These are phyloP conservation scores for Melanopsichium pennsylvanicum DNA, from an alignment of 1,284 basidiomycete genomes.

Conservation along the genomic window DNA sequence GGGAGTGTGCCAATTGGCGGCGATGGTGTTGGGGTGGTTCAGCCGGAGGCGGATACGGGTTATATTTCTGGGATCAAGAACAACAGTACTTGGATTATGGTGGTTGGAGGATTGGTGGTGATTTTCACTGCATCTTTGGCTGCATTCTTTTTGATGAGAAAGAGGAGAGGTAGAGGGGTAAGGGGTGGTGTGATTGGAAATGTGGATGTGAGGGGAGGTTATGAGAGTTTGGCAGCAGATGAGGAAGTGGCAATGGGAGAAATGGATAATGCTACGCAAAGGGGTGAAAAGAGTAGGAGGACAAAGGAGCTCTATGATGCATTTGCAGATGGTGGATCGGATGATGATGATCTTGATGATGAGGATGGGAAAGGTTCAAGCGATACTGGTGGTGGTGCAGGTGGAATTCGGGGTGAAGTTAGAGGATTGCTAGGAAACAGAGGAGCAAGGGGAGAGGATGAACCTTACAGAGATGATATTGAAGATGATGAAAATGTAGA, in stretches of 20 bases:
- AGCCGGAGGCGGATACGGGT: conserved; percentile 74
- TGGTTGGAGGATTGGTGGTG: conserved; percentile 75
- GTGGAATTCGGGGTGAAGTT: conserved; percentile 1
- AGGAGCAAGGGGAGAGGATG: neutral
- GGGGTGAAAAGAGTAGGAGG: conserved; percentile 32
- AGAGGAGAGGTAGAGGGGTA: too few relatives aligned
- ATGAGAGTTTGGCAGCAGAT: conserved; percentile 74
- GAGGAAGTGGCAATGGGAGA: conserved; percentile 71
- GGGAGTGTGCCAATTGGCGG: conserved; percentile 49
- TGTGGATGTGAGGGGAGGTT: conserved; percentile 68
- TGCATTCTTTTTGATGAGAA: conserved; percentile 70
- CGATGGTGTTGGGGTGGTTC: too few relatives aligned
- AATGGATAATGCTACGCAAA: conserved; percentile 42
- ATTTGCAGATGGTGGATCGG: conserved; percentile 64
- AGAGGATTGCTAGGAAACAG: conserved; percentile 18
- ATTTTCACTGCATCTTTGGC: conserved; percentile 77
- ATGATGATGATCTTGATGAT: conserved; percentile 64
- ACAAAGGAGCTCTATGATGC: conserved; percentile 67
- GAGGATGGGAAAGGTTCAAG: too few relatives aligned
- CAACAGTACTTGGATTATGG: conserved; percentile 84
- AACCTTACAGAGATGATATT: conserved; percentile 36
- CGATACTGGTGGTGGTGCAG: neutral
- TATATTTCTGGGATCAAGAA: conserved; percentile 82
- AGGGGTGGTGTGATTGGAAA: conserved; percentile 29
- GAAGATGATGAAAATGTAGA: conserved; percentile 37